Evolutionary conservation across 805 yeast genomes (phyloP).

Genomic region (Hanseniaspora guilliermondii): DNA sequence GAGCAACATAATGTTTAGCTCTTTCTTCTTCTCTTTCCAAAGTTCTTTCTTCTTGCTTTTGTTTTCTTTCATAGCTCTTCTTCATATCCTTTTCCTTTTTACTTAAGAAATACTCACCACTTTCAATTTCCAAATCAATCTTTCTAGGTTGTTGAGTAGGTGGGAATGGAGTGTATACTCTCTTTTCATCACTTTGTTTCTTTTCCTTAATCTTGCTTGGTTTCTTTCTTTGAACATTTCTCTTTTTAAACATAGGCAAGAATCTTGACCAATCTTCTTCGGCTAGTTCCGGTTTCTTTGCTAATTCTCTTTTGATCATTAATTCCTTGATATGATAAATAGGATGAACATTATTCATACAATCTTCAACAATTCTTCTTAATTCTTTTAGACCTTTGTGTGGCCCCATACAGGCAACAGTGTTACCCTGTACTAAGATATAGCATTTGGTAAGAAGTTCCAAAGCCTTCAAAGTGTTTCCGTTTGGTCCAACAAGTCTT

Average conservation of each 20-base stretch:
- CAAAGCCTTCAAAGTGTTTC: constrained; percentile 89
- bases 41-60: constrained; percentile 60
- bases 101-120: constrained; percentile 94
- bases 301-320: constrained; percentile 92
- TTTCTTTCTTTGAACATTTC: constrained; percentile 87
- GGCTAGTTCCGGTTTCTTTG: constrained; percentile 89
- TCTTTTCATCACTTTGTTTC: constrained; percentile 33
- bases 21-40: constrained; percentile 56
- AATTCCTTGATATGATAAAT: constrained; percentile 92
- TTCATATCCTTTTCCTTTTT: constrained; percentile 67
- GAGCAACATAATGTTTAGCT: constrained; percentile 71
- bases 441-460: constrained; percentile 93
- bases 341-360: constrained; percentile 96
- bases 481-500: constrained; percentile 90
- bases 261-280: constrained; percentile 95
- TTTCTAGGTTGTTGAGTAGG: constrained; percentile 94
- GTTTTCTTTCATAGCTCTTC: constrained; percentile 63
- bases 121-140: constrained; percentile 91
- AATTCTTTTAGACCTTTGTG: constrained; percentile 83
- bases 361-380: constrained; percentile 90
- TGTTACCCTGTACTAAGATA: constrained; percentile 91
- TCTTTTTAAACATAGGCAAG: constrained; percentile 90
- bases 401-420: constrained; percentile 95
- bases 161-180: constrained; percentile 96
- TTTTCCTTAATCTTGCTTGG: constrained; percentile 52